Base-by-base conservation (phyloP, 2,329 filamentous ascomycete species). In the Coniochaeta sp. region DNA sequence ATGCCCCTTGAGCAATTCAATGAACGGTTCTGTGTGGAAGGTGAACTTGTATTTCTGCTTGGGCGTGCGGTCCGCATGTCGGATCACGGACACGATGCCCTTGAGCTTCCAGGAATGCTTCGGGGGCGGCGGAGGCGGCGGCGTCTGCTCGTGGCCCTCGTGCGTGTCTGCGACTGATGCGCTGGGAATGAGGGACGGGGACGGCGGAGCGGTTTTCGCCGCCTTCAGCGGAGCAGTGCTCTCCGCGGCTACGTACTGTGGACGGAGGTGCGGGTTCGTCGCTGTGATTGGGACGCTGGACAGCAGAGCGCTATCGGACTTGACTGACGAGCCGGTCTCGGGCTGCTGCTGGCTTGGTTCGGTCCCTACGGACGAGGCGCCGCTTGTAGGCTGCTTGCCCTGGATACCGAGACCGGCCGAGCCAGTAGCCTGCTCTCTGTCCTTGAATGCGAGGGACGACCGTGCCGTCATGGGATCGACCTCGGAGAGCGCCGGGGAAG, bases 21-120 rank as follows among this genome's bases (percentile, higher is more conserved):
- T 93, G 69, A 99, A 99, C 0, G 95, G 95, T 63, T 93, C 91
- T 0, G 92, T 96, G 70, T 99, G 95, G 68, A 99, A 98, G 0
- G 95, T 99, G 69, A 98, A 99, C 72, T 99, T 99, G 81, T 97
- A 97, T 72, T 99, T 99, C 69, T 99, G 95, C 76, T 99, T 99
- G 2, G 95, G 95, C 1, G 95, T 99, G 60, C 95, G 89, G 75
- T 99, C 95, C 2, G 96, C 96, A 74, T 99, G 95, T 30, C 95
- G 87, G 65, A 99, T 92, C 17, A 99, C 95, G 1, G 93, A 93
- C 0, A 99, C 93, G 76, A 99, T 93, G 14, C 95, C 95, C 75
- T 99, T 99, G 58, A 99, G 79, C 73, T 96, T 98, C 95, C 95
- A 99, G 12, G 95, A 91, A 69, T 96, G 92, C 68, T 97, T 97